A percentile compares a stretch with the other conserved stretches of the same genome.
Conservation (phyloP, 148 eudicot genomes). For the Simmondsia chinensis region DNA sequence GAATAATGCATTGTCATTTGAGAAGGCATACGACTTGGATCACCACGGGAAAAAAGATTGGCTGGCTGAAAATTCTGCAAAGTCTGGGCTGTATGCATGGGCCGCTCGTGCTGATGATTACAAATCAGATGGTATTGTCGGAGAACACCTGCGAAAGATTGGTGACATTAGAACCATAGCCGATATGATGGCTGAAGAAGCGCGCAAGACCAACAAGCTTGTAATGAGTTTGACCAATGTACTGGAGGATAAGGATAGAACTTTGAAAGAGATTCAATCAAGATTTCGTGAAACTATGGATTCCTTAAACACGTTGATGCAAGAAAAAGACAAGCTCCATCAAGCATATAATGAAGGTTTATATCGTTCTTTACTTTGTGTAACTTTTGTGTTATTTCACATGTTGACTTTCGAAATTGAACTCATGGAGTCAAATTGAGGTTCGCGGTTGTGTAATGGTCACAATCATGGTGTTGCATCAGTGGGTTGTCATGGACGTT, state of each 20-base stretch:
- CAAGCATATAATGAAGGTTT: conserved; percentile 53
- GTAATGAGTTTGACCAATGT: conserved; percentile 34
- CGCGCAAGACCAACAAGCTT: conserved; percentile 37
- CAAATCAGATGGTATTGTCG: conserved; percentile 31
- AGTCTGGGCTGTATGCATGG: conserved; percentile 62
- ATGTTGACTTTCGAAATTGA: no score
- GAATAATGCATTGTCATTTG: conserved; percentile 52
- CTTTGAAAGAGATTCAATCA: conserved; percentile 33
- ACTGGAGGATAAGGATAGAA: conserved; percentile 42
- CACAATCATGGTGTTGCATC: no score
- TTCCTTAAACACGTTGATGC: conserved; percentile 30
- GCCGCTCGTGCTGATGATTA: conserved; percentile 80
- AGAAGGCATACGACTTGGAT: conserved; percentile 55
- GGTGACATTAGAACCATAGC: conserved; percentile 56
- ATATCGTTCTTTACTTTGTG: not conserved
- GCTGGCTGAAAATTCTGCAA: conserved; percentile 22
- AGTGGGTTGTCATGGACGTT: no score
- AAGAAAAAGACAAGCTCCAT: conserved; percentile 54
- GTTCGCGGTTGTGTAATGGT: no score
- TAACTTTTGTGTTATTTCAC: no score
- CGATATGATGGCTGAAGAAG: conserved; percentile 52
- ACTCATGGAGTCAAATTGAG: no score
- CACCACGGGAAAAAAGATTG: conserved; percentile 59
- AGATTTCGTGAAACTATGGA: conserved; percentile 39
- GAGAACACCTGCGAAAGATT: conserved; percentile 58